Percentiles rank a stretch among this genome's conserved stretches.
These are phyloP conservation scores for Psilocybe subaeruginosa DNA, from an alignment of 768 basidiomycete species.

Conservation along the genomic window DNA sequence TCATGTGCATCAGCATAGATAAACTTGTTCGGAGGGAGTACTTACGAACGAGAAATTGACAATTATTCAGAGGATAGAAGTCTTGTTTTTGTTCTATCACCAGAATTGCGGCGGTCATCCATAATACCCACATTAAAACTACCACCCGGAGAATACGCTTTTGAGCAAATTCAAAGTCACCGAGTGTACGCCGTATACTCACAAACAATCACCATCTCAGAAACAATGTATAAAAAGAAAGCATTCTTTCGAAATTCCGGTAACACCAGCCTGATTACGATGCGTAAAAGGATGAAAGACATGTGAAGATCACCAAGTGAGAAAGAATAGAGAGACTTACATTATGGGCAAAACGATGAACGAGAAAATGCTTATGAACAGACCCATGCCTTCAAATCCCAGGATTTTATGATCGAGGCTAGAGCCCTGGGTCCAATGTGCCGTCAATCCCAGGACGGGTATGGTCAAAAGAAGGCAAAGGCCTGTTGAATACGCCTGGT, in stretches of 20 bases:
- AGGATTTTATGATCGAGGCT: neutral
- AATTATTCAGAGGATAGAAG: constrained; percentile 9
- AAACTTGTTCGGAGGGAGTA: neutral
- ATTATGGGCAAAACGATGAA: constrained; percentile 12
- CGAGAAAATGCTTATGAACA: constrained; percentile 4
- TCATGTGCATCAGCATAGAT: neutral
- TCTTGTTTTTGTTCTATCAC: constrained; percentile 11
- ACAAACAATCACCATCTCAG: constrained; percentile 14
- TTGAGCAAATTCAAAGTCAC: neutral
- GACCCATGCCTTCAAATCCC: constrained; percentile 16
- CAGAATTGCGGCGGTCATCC: constrained; percentile 16
- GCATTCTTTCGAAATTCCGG: constrained; percentile 19
- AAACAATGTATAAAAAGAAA: constrained; percentile 12
- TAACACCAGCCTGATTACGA: constrained; percentile 7
- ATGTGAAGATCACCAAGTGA: too few relatives aligned
- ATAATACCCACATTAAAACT: constrained; percentile 17
- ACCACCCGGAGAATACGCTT: too few relatives aligned
- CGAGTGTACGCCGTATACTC: neutral
- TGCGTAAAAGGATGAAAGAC: neutral
- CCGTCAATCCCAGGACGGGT: constrained; percentile 12
- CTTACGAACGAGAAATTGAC: neutral
- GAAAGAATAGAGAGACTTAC: neutral
- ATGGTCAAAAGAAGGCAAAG: constrained; percentile 8
- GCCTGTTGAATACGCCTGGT: neutral
- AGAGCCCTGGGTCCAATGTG: constrained; percentile 14